Base-by-base conservation (phyloP, 208 protist species). In the Leptomonas pyrrhocoris region DNA sequence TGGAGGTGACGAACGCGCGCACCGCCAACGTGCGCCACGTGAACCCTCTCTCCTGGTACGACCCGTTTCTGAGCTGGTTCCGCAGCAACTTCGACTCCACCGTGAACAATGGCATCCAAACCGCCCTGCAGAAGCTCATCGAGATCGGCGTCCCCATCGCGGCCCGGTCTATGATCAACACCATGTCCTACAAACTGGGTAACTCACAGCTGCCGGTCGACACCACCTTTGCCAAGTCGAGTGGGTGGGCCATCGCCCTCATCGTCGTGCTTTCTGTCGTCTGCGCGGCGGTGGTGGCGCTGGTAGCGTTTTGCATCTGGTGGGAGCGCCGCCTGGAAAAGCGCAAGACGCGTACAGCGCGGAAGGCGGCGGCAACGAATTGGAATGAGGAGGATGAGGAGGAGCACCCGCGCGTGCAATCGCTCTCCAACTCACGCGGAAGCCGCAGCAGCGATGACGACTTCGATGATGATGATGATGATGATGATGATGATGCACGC, bases 241-340 rank as follows among this genome's bases (percentile, higher is more conserved):
- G 62, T 49, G 57, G 55, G 53, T 66, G 57, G 57, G 77, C 71
- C 3, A 23, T 83, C 9, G 67, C 30, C 21, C 70, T 83, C 15
- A 72, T 79, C 36, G 46, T 83, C 13, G 38, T 83, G 6, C 36
- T 64, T 6, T 34, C 73, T 1, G 16, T 83, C 4, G 48, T 86
- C 16, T 68, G 59, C 1, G 27, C 68, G 1, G 57, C 43, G 23
- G 2, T 79, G 19, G 36, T 79, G 7, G 64, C 16, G 4, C 48
- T 77, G 11, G 56, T 83, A 4, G 36, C 58, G 5, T 13, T 56
- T 18, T 79, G 59, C 28, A 66, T 83, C 46, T 42, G 57, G n/a
- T 62, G 69, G 21, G 67, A 62, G 43, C 66, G 72, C 42, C 2
- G 45, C 2, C 12, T 48, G 23, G 31, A 60, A 18, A 16, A 54